Evolutionary conservation across 2,329 filamentous ascomycete species (phyloP).

Genomic region (Phaeosphaeria sp.): DNA sequence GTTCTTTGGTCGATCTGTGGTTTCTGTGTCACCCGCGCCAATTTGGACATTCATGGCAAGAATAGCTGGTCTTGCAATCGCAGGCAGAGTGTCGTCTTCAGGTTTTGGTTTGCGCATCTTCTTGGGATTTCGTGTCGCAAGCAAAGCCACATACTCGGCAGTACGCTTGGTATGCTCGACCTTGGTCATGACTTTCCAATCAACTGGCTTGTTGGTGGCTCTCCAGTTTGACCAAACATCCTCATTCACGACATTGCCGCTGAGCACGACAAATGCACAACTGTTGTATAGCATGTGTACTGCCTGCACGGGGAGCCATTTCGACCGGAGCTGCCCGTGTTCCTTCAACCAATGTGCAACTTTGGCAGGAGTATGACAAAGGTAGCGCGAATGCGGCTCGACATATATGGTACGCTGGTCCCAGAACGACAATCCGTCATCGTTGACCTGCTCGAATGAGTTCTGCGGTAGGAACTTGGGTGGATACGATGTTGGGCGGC

Average conservation of each 20-base stretch:
- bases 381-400: constrained; percentile 41
- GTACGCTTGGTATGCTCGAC: constrained; percentile 41
- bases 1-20: constrained; percentile 8
- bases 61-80: constrained; percentile 26
- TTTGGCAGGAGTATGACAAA: constrained; percentile 39
- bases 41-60: constrained; percentile 14
- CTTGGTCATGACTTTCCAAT: constrained; percentile 48
- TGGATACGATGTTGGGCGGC: constrained; percentile 38
- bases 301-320: constrained; percentile 46
- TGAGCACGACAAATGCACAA: constrained; percentile 45
- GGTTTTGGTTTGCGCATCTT: constrained; percentile 19
- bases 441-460: constrained; percentile 32
- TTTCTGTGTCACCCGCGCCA: constrained; percentile 4
- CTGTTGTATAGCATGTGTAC: constrained; percentile 40
- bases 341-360: constrained; percentile 40
- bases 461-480: constrained; percentile 35
- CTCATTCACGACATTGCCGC: constrained; percentile 39
- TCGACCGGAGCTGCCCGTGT: constrained; percentile 35
- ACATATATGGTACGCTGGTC: constrained; percentile 47
- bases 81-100: constrained; percentile 16
- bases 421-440: constrained; percentile 43
- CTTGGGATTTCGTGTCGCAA: constrained; percentile 28
- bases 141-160: constrained; percentile 37
- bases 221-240: constrained; percentile 42
- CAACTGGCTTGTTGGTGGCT: constrained; percentile 29